Base-by-base conservation (phyloP, 164 flowering plant species). In the Saururus chinensis region DNA sequence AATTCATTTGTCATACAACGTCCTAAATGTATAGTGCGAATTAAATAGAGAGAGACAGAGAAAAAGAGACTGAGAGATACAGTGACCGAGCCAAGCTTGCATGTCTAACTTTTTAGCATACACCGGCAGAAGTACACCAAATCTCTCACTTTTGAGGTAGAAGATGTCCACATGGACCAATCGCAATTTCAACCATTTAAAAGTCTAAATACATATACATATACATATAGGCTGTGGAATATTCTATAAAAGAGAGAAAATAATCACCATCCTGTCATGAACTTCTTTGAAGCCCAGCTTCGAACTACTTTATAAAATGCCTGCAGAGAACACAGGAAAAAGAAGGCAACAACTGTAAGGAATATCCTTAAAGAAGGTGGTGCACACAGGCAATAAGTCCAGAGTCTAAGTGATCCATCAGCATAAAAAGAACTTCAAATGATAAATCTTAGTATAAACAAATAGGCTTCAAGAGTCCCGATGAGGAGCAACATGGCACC, bases 241-340 rank as follows among this genome's bases (percentile, higher is more conserved):
- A 26, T 24, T 26, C 7, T 11, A 41, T 20, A 19, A 40, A 20
- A 11, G 23, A 23, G 17, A 56, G 30, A 19, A 63, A 54, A 25
- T 61, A 22, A 80, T 57, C 60, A 88, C 96, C 92, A 86, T 83
- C 96, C 96, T 6, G 96, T 83, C 88, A 88, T 88, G 75, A 88
- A 88, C 77, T 88, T 88, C 65, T 88, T 86, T 11, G 96, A 88
- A 24, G 92, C 92, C 96, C 96, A 88, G 76, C 96, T 88, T 40
- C 83, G 73, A 64, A 88, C 62, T 68, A 88, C 88, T 73, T 88
- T 88, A 76, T 59, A 79, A 63, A 86, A 88, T 9, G 96, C 86
- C 96, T 88, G 65, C 78, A 80, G 19, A 63, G 37, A 24, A n/a
- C 16, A 45, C 48, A 58, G 24, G 9, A 24, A 0, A 12, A 56